Conservation (phyloP, 1,139 yeast genomes). For the Pichia sp. region DNA sequence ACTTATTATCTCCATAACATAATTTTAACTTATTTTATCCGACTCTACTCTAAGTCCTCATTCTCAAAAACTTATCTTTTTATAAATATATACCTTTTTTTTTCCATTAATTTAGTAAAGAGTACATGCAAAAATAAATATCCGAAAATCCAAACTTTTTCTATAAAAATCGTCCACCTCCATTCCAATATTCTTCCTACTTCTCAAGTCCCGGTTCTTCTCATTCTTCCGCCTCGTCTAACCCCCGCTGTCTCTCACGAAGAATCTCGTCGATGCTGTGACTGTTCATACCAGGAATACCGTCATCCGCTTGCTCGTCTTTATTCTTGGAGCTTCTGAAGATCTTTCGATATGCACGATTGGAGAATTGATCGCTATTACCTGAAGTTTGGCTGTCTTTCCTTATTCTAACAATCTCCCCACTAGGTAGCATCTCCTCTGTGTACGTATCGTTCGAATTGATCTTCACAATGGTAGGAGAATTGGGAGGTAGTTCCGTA, state of each 20-base stretch:
- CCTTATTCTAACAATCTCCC: conserved; percentile 47
- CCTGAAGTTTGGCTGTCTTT: conserved; percentile 26
- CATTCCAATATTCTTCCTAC: not conserved
- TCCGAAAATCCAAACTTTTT: not conserved
- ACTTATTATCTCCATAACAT: not conserved
- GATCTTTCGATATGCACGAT: conserved; percentile 25
- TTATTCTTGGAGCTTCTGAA: conserved; percentile 5
- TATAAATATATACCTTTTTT: not conserved
- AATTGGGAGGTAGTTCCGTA: conserved; percentile 49
- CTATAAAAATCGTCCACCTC: not conserved
- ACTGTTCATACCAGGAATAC: conserved; percentile 34
- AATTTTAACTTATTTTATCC: not conserved
- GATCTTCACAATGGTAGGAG: conserved; percentile 38
- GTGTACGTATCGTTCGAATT: conserved; percentile 34
- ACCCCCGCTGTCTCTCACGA: conserved; percentile 45
- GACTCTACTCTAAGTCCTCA: not conserved
- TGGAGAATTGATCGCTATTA: conserved; percentile 14
- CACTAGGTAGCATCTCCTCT: conserved; percentile 65
- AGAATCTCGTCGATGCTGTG: conserved; percentile 56
- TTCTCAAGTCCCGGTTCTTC: not conserved
- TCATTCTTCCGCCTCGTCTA: conserved; percentile 26
- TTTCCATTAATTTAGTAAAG: conserved; percentile 3
- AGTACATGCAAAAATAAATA: not conserved
- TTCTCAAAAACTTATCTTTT: not conserved
- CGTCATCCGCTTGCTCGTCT: not conserved